Conservation (phyloP, 2,329 filamentous ascomycete genomes). For the Pseudopyricularia cyperi region DNA sequence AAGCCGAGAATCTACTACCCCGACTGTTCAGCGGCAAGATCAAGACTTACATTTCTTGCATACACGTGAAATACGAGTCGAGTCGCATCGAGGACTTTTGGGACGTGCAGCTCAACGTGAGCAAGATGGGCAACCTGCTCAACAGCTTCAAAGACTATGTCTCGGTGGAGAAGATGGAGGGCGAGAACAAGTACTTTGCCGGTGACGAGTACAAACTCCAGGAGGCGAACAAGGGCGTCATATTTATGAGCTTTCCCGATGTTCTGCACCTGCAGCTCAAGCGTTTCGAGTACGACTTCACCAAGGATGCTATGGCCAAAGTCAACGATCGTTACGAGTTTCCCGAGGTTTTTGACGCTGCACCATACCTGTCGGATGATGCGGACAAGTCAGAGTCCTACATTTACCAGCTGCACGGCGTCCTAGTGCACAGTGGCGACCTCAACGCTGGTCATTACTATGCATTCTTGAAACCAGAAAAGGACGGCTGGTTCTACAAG, state of each 20-base stretch:
- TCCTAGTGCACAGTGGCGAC: constrained; percentile 92
- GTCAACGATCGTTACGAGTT: constrained; percentile 91
- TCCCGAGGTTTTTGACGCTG: constrained; percentile 69
- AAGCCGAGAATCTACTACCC: constrained; percentile 75
- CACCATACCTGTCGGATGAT: constrained; percentile 75
- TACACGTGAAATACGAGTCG: constrained; percentile 96
- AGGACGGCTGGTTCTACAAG: constrained; percentile 90
- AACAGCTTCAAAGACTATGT: constrained; percentile 96
- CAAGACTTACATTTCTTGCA: constrained; percentile 97
- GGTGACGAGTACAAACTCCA: constrained; percentile 82
- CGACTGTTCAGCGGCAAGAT: constrained; percentile 94
- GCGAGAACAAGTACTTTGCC: constrained; percentile 96
- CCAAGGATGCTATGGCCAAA: constrained; percentile 97
- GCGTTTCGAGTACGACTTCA: constrained; percentile 94
- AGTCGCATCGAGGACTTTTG: constrained; percentile 95
- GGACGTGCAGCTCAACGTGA: constrained; percentile 96
- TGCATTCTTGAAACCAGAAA: constrained; percentile 85
- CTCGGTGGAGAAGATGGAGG: constrained; percentile 90
- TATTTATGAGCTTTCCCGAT: constrained; percentile 89
- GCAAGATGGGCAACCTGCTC: constrained; percentile 81
- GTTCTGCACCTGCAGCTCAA: constrained; percentile 92
- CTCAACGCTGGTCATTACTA: constrained; percentile 98
- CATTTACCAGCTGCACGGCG: constrained; percentile 85
- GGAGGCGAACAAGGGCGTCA: constrained; percentile 94
- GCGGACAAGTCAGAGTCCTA: constrained; percentile 82